Conservation (phyloP, 2,329 filamentous ascomycete genomes). For the Botrytis tulipae region DNA sequence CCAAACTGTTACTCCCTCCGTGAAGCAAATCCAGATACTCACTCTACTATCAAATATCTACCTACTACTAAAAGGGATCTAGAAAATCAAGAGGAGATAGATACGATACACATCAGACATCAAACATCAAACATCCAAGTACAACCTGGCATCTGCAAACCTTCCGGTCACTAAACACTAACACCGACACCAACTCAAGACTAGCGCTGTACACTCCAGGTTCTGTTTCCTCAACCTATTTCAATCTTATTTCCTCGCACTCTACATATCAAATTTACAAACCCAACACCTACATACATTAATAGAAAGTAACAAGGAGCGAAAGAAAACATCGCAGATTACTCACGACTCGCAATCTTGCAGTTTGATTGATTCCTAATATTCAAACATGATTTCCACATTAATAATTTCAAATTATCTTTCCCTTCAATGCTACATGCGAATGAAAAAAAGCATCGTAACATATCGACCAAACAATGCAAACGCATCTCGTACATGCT, state of each 20-base stretch:
- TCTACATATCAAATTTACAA: background rate
- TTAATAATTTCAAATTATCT: background rate
- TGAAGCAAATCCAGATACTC: no score
- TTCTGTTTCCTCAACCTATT: no score
- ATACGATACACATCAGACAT: no score
- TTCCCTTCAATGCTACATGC: background rate
- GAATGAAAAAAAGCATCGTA: background rate
- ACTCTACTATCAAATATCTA: no score
- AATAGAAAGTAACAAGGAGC: background rate
- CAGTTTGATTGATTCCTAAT: background rate
- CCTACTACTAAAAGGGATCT: no score
- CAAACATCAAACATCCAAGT: background rate
- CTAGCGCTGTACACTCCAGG: no score
- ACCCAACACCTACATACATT: background rate
- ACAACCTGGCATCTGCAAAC: background rate
- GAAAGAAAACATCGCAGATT: background rate
- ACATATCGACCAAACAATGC: background rate
- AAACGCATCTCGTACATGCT: background rate
- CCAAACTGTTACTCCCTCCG: rapidly evolving
- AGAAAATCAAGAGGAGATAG: no score
- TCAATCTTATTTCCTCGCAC: no score
- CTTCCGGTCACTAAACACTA: background rate
- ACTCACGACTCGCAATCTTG: background rate
- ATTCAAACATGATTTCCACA: background rate
- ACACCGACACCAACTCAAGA: no score